Evolutionary conservation across 495 filamentous ascomycete species (phyloP).

Genomic region (Extremus antarcticus): DNA sequence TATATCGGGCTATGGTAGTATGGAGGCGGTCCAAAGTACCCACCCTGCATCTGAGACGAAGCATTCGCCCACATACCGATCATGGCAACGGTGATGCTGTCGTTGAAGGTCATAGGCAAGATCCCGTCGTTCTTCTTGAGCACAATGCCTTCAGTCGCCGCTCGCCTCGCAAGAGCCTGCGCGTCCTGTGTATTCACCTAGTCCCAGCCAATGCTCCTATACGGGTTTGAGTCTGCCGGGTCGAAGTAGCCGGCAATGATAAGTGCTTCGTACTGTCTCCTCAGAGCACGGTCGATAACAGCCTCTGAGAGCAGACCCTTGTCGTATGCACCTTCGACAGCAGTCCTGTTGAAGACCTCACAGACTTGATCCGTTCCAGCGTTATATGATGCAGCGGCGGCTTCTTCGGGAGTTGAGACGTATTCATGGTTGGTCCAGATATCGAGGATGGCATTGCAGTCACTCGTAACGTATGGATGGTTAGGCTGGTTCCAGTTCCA

Average conservation of each 20-base stretch:
- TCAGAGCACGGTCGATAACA: constrained; percentile 31
- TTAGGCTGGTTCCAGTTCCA: constrained; percentile 15
- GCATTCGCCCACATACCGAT: constrained; percentile 47
- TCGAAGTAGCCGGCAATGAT: constrained; percentile 52
- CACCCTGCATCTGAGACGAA: constrained; percentile 45
- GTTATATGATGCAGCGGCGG: constrained; percentile 1
- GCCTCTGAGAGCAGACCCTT: neutral
- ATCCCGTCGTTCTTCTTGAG: constrained; percentile 47
- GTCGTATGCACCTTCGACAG: neutral
- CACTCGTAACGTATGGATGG: constrained; percentile 14
- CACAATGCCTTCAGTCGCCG: constrained; percentile 44
- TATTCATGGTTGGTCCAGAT: constrained; percentile 2
- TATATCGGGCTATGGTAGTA: constrained; percentile 40
- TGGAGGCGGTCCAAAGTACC: constrained; percentile 43
- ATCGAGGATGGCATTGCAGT: constrained; percentile 9
- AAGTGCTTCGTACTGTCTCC: constrained; percentile 45
- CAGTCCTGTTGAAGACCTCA: constrained; percentile 36
- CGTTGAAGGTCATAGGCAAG: constrained; percentile 33
- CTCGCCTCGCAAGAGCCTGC: constrained; percentile 44
- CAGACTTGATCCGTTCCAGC: constrained; percentile 52
- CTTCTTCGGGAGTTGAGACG: neutral
- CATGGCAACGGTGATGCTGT: constrained; percentile 36
- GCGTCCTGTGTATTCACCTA: constrained; percentile 42
- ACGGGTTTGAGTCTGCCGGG: constrained; percentile 6
- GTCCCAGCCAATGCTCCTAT: constrained; percentile 10